These are phyloP conservation scores for Hymenotorrendiella dingleyae DNA, from an alignment of 2,329 filamentous ascomycete genomes.

Conservation along the genomic window DNA sequence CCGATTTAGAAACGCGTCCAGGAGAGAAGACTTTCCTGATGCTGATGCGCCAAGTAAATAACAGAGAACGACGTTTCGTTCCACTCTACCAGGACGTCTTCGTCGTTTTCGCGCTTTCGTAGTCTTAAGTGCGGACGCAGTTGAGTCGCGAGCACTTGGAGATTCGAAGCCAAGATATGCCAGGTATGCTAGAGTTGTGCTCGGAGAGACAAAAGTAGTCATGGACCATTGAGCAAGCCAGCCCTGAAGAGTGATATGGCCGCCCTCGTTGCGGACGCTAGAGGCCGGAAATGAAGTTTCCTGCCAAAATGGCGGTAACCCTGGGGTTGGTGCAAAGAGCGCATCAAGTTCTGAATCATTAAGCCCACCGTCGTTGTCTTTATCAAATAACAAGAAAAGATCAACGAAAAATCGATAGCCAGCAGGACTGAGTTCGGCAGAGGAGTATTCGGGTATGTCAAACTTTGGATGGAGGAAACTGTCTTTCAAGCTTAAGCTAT, in stretches of 20 bases:
- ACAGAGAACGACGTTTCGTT: slow-evolving; percentile 89
- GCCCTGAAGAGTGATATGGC: slow-evolving; percentile 90
- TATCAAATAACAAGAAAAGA: slow-evolving; percentile 88
- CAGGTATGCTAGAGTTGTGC: slow-evolving; percentile 90
- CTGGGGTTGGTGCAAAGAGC: slow-evolving; percentile 88
- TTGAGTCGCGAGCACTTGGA: slow-evolving; percentile 66
- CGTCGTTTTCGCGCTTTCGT: slow-evolving; percentile 88
- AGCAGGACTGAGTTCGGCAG: slow-evolving; percentile 86
- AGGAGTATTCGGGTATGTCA: slow-evolving; percentile 86
- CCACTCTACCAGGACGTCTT: slow-evolving; percentile 74
- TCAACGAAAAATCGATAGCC: slow-evolving; percentile 98
- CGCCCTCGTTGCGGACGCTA: slow-evolving; percentile 90
- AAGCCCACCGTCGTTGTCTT: slow-evolving; percentile 93
- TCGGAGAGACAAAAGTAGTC: slow-evolving; percentile 95
- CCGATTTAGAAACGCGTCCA: slow-evolving; percentile 86
- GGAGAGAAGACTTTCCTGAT: slow-evolving; percentile 84
- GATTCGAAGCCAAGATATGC: slow-evolving; percentile 95
- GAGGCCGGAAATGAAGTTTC: slow-evolving; percentile 88
- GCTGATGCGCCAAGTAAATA: slow-evolving; percentile 83
- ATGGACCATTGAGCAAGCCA: slow-evolving; percentile 99
- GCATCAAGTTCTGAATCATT: slow-evolving; percentile 80
- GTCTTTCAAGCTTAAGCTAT: slow-evolving; percentile 87
- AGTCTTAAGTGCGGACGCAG: slow-evolving; percentile 80
- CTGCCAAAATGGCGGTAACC: slow-evolving; percentile 78
- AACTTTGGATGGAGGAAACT: slow-evolving; percentile 89